Base-by-base conservation (phyloP, 345 rosid genomes). In the Populus davidiana region DNA sequence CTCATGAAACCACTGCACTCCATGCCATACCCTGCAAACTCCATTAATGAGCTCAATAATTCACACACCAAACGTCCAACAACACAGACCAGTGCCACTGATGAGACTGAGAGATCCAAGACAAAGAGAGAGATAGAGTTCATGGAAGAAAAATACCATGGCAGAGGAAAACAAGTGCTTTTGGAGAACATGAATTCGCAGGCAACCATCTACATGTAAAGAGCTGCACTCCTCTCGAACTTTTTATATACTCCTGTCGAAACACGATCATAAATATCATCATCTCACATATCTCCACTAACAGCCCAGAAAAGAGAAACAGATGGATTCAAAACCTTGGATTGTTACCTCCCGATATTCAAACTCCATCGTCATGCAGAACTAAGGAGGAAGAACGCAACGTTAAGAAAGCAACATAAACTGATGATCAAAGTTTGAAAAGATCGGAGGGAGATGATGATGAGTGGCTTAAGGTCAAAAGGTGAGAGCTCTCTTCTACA, bases 1-100 rank as follows among this genome's bases (percentile, higher is more conserved):
- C 82, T 91, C 99, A 96, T 93, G 97, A 87, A 96, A 67, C 80
- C 83, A 70, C 98, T 88, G 91, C 99, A 93, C 78, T 96, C 97
- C 97, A 93, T 86, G 77, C 97, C 99, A 78, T 96, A 96, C 17
- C 99, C 98, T 96, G 92, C 88, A 82, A 81, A 44, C 8, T 27
- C 50, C 86, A 83, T 86, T 78, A 83, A 81, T 72, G 84, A 79
- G 79, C 74, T 83, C 61, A 79, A 67, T 44, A 62, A 49, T 67
- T 75, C 76, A 52, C 82, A 81, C 82, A 81, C 56, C 78, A 65
- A 13, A 65, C 72, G 52, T 66, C 69, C 63, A 23, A 35, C 63
- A 39, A 38, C 23, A 29, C 41, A 33, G 17, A 66, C n/a, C 20
- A 27, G 38, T 20, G 13, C 16, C 8, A 27, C 39, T 7, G 38